A percentile compares a stretch with the other conserved stretches of the same genome.
Conservation (phyloP, 768 basidiomycete genomes). For the Mycena sanguinolenta region DNA sequence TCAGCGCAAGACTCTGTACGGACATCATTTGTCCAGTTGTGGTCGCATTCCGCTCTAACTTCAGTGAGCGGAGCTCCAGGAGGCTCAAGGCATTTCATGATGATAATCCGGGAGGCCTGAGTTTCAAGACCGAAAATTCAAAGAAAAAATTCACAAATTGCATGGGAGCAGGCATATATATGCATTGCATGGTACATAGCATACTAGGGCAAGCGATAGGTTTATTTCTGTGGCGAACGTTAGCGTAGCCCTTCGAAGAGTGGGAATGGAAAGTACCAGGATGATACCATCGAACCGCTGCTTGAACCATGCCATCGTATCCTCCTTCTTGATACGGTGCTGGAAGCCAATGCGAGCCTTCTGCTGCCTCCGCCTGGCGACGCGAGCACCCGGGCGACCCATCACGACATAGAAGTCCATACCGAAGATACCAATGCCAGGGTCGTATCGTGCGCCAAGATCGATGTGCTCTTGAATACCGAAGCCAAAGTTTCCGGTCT, state of each 20-base stretch:
- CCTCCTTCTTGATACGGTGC: conserved; percentile 95
- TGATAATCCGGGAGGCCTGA: too few relatives aligned
- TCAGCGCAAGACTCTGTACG: too few relatives aligned
- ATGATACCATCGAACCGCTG: conserved; percentile 99
- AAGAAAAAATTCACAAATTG: neutral
- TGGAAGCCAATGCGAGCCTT: conserved; percentile 87
- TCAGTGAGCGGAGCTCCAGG: too few relatives aligned
- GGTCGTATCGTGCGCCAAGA: conserved; percentile 98
- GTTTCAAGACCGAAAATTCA: neutral
- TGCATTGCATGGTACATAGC: conserved; percentile 38
- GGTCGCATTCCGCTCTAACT: too few relatives aligned
- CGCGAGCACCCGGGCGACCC: conserved; percentile 94
- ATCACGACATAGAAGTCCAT: conserved; percentile 99
- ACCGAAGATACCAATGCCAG: conserved; percentile 98
- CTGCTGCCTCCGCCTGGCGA: conserved; percentile 91
- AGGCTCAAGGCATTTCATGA: neutral
- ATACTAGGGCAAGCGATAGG: conserved; percentile 21
- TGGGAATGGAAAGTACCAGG: conserved; percentile 63
- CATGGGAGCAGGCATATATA: conserved; percentile 32
- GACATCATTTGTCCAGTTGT: too few relatives aligned
- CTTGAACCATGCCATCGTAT: conserved; percentile 99
- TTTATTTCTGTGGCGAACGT: conserved; percentile 35
- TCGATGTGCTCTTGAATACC: conserved; percentile 99
- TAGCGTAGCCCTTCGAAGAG: neutral
- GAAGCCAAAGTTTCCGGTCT: conserved; percentile 99